Percentiles rank a stretch among this genome's conserved stretches.
Conservation (phyloP, 495 filamentous ascomycete species). For the Pyrenula massariospora region DNA sequence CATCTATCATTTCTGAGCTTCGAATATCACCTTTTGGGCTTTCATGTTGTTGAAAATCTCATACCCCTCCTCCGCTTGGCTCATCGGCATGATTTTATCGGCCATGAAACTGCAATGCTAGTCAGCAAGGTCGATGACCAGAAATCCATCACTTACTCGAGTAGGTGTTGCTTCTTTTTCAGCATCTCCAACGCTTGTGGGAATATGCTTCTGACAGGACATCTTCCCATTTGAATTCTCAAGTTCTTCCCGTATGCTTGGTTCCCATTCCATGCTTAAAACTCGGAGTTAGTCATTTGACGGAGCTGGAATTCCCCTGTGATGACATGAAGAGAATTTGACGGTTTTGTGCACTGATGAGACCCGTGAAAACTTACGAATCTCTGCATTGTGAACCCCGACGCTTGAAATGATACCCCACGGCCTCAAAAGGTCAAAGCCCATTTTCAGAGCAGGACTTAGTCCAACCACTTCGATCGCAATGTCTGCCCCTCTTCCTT, state of each 20-base stretch:
- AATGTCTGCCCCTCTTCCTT: slow-evolving; percentile 78
- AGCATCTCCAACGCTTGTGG: slow-evolving; percentile 65
- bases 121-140: slow-evolving; percentile 9
- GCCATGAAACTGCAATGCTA: slow-evolving; percentile 67
- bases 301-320: neutral
- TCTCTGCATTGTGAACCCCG: slow-evolving; percentile 86
- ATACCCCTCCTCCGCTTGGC: slow-evolving; percentile 76
- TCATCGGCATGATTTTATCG: slow-evolving; percentile 84
- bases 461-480: slow-evolving; percentile 88
- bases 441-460: slow-evolving; percentile 70
- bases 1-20: slow-evolving; percentile 31
- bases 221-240: slow-evolving; percentile 85
- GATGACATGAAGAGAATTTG: neutral
- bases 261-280: slow-evolving; percentile 58
- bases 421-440: slow-evolving; percentile 75
- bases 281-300: neutral
- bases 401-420: slow-evolving; percentile 83
- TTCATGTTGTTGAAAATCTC: slow-evolving; percentile 88
- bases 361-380: slow-evolving; percentile 16
- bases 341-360: no score
- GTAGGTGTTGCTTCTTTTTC: slow-evolving; percentile 67
- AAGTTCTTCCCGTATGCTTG: slow-evolving; percentile 88
- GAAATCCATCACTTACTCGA: slow-evolving; percentile 48
- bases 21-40: slow-evolving; percentile 70
- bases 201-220: slow-evolving; percentile 80